These are phyloP conservation scores for Coleophoma crateriformis DNA, from an alignment of 2,329 filamentous ascomycete genomes.

Conservation along the genomic window DNA sequence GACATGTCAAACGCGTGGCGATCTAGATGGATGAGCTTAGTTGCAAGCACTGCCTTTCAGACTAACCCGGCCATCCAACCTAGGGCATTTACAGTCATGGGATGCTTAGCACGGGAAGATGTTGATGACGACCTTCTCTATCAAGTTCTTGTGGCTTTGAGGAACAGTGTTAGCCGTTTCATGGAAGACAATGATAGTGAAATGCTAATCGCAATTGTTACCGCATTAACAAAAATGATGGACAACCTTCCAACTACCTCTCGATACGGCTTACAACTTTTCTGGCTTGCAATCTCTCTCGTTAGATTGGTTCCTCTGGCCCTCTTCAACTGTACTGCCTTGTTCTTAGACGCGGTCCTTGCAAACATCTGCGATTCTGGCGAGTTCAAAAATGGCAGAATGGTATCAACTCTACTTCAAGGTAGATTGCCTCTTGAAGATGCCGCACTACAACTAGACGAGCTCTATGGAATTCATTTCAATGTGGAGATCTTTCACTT, in stretches of 20 bases:
- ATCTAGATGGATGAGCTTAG: constrained; percentile 68
- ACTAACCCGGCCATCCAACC: constrained; percentile 68
- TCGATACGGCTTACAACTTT: constrained; percentile 62
- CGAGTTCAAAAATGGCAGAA: constrained; percentile 52
- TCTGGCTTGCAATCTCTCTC: constrained; percentile 65
- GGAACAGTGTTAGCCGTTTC: constrained; percentile 60
- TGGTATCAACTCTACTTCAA: constrained; percentile 55
- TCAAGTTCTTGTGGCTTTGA: constrained; percentile 63
- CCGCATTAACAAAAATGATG: constrained; percentile 66
- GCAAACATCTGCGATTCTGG: constrained; percentile 57
- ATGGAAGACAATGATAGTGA: constrained; percentile 59
- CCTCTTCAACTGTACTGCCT: constrained; percentile 61
- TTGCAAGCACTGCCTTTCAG: constrained; percentile 68
- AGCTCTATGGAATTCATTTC: constrained; percentile 62
- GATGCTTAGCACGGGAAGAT: constrained; percentile 64
- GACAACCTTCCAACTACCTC: constrained; percentile 61
- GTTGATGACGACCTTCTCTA: constrained; percentile 68
- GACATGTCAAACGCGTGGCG: constrained; percentile 65
- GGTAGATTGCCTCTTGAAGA: constrained; percentile 56
- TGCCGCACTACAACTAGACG: constrained; percentile 55
- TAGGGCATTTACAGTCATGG: constrained; percentile 65
- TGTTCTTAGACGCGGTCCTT: constrained; percentile 59
- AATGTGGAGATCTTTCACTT: constrained; percentile 60
- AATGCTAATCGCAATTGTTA: constrained; percentile 64
- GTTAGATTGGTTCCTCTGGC: constrained; percentile 56